Base-by-base conservation (phyloP, 2,329 filamentous ascomycete species). In the Aspergillus latus region DNA sequence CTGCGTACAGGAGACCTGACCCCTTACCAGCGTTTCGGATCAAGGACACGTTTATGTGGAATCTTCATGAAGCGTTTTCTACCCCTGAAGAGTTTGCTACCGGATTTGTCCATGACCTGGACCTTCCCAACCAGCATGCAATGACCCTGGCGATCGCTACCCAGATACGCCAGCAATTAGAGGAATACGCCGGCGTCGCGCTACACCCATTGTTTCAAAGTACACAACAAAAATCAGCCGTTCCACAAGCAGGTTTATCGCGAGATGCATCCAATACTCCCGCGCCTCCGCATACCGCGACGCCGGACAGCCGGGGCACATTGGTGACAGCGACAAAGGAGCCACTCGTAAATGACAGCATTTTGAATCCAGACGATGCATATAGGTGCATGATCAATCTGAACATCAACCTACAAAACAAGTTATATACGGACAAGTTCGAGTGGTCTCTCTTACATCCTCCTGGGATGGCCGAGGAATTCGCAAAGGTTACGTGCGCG, bases 81-180 rank as follows among this genome's bases (percentile, higher is more conserved):
- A 99, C 94, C 0, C 96, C 94, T 0, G 94, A 99, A 69, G 89
- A 96, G 68, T 99, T 97, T 71, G 94, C 94, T n/a, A 84, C 89
- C 65, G 86, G 84, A 1, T 85, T 97, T 63, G 92, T 96, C 1
- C 90, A 96, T 62, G 94, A 99, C 70, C 82, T 99, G 42, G 94
- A 99, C 71, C 83, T 99, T 42, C 93, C 93, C 3, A 88, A 90
- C 59, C 83, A 88, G 50, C 81, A 82, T 13, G 74, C 79, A 11
- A 83, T 92, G 64, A 87, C 91, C 9, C 80, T 84, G 59, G 88
- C 93, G 62, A 95, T 99, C 67, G 92, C 92, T 75, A 92, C 88
- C 64, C 92, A 97, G 72, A 97, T 99, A 64, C 88, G 94, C 21
- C 92, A 91, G 37, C 94, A 99, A 70, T 79, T 99, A 16, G 93